Base-by-base conservation (phyloP, 208 protist genomes). In the Naegleria gruberi region DNA sequence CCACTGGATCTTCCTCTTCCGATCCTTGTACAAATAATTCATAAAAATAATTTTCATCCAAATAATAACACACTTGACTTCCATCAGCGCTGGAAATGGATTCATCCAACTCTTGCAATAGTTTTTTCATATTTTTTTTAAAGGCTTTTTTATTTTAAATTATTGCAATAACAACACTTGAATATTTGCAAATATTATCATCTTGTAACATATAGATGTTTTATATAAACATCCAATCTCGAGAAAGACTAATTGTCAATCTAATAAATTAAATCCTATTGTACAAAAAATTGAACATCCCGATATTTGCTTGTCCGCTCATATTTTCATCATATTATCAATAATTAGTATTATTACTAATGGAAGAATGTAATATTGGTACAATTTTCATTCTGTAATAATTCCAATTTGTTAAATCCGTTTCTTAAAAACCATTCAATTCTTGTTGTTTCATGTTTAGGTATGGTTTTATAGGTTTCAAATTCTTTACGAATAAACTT, bases 391-490 rank as follows among this genome's bases (percentile, higher is more conserved):
- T n/a, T 77, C 34, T 77, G 65, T 37, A 77, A 77, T 37, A 77
- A 7, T n/a, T 77, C 65, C 65, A 77, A n/a, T n/a, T 77, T 77
- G 30, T 77, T 77, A n/a, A 37, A n/a, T 37, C 65, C 65, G 8
- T 77, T 77, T 77, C 65, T 77, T n/a, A 77, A 77, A 77, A 77
- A 77, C 65, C 65, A 77, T 77, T 77, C 65, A 77, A 77, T 77
- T 77, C 65, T 77, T 8, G 12, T 77, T 37, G 65, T 77, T 77
- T 77, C 65, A 77, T 77, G 17, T 37, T 77, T 77, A 15, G 65
- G 65, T 37, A 77, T 77, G 3, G 12, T 26, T 77, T n/a, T 19
- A 77, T 77, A 77, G 6, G 65, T 77, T 6, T 77, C 30, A 77
- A 77, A 77, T 77, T 77, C 65, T 37, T 77, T 30, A 7, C 65